phyloP scores from a whole-genome alignment of 2,329 filamentous ascomycete genomes.

The Aspergillus japonicus region DNA sequence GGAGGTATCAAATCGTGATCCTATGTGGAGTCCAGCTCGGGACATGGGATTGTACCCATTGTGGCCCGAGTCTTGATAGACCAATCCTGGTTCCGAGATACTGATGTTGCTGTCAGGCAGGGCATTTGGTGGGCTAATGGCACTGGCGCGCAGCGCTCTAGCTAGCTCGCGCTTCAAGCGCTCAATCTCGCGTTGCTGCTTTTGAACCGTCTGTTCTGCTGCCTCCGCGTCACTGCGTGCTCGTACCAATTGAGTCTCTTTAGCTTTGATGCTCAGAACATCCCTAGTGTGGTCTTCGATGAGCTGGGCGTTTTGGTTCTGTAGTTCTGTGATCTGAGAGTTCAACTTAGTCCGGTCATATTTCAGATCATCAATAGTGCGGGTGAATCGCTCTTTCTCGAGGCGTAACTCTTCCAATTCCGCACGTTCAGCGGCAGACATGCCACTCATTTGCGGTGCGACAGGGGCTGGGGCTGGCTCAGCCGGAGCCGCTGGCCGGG shows the following conservation, averaged over 20 bases:
- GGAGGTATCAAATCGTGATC: constrained; percentile 41
- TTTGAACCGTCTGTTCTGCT: constrained; percentile 80
- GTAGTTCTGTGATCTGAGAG: constrained; percentile 88
- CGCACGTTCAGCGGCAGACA: constrained; percentile 79
- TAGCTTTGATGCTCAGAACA: constrained; percentile 93
- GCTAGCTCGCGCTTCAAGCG: constrained; percentile 82
- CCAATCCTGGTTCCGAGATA: constrained; percentile 51
- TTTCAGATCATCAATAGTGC: constrained; percentile 75
- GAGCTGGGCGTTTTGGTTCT: constrained; percentile 92
- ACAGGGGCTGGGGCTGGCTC: constrained; percentile 53
- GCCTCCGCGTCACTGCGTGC: constrained; percentile 87
- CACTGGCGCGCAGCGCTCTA: constrained; percentile 46
- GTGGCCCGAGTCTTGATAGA: constrained; percentile 40
- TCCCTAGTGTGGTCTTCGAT: constrained; percentile 97
- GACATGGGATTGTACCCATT: constrained; percentile 30
- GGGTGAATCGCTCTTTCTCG: constrained; percentile 74
- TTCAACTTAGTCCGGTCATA: constrained; percentile 77
- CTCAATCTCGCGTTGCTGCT: constrained; percentile 83
- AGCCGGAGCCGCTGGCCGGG: constrained; percentile 60
- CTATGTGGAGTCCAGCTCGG: constrained; percentile 38
- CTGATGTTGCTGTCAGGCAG: constrained; percentile 58
- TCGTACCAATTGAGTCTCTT: constrained; percentile 93
- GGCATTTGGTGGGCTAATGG: constrained; percentile 38
- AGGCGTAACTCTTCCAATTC: constrained; percentile 85
- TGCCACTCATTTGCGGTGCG: constrained; percentile 60